Evolutionary conservation across 2,329 filamentous ascomycete genomes (phyloP).

Genomic region (Monilinia vaccinii-corymbosi): DNA sequence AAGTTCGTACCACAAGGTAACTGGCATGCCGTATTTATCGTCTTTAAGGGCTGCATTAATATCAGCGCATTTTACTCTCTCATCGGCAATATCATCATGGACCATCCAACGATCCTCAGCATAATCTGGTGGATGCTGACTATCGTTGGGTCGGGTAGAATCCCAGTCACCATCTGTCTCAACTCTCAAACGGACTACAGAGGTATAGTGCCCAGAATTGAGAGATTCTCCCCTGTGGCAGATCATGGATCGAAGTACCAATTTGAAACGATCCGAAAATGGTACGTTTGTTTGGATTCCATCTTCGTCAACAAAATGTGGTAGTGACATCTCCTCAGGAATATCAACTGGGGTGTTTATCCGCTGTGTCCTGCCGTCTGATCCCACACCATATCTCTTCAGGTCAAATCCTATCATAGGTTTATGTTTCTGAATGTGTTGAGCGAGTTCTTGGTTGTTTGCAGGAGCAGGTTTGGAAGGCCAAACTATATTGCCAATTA

Average conservation of each 20-base stretch:
- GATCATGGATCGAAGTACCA: constrained; percentile 82
- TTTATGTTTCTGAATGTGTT: constrained; percentile 71
- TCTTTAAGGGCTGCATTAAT: constrained; percentile 69
- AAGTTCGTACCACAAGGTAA: constrained; percentile 92
- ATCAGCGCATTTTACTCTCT: constrained; percentile 62
- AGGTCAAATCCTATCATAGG: constrained; percentile 89
- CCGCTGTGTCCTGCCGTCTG: constrained; percentile 57
- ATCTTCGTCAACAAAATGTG: constrained; percentile 81
- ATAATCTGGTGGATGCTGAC: constrained; percentile 51
- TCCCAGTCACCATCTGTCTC: constrained; percentile 50
- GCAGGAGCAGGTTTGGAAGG: constrained; percentile 60
- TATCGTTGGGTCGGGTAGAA: constrained; percentile 38
- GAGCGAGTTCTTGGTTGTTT: constrained; percentile 73
- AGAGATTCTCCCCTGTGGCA: constrained; percentile 83
- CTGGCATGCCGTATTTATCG: constrained; percentile 55
- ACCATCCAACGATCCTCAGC: constrained; percentile 75
- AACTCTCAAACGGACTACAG: constrained; percentile 68
- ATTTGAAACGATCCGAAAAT: constrained; percentile 81
- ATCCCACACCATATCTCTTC: constrained; percentile 75
- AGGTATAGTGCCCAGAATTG: constrained; percentile 84
- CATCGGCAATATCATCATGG: constrained; percentile 75
- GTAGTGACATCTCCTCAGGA: constrained; percentile 71
- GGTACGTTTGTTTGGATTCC: constrained; percentile 52
- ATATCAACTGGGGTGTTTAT: constrained; percentile 86
- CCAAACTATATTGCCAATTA: constrained; percentile 56